Conservation (phyloP, 2,329 filamentous ascomycete species). For the Colletotrichum echinochloae region DNA sequence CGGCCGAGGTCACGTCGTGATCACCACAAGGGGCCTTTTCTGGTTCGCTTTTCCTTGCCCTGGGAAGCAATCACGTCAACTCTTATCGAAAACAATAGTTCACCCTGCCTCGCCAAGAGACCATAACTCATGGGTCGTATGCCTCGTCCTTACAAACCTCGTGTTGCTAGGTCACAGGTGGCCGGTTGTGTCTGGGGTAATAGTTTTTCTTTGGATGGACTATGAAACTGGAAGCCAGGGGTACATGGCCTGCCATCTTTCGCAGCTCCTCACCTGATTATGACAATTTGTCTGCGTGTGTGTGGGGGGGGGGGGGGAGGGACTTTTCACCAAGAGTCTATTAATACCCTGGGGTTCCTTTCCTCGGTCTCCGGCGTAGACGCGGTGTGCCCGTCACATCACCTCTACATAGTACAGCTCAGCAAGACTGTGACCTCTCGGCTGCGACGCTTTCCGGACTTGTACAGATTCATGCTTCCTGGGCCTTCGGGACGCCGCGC, state of each 20-base stretch:
- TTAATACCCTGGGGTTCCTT: conserved; percentile 3
- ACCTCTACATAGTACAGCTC: too few relatives aligned
- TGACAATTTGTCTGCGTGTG: conserved; percentile 7
- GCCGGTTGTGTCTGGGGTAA: conserved; percentile 25
- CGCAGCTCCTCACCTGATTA: conserved; percentile 13
- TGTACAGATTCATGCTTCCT: background rate
- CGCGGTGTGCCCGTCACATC: background rate
- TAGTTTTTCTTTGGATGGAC: conserved; percentile 7
- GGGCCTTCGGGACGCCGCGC: background rate
- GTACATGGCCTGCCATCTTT: conserved; percentile 18
- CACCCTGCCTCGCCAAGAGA: background rate
- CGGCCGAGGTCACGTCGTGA: background rate
- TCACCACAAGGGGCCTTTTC: background rate
- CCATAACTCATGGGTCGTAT: too few relatives aligned
- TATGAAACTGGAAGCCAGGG: conserved; percentile 34
- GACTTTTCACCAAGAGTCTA: conserved; percentile 11
- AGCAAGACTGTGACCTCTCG: background rate
- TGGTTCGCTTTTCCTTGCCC: background rate
- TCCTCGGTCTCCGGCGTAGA: background rate
- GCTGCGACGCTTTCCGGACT: background rate
- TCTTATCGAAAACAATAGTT: background rate
- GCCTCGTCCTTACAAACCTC: background rate
- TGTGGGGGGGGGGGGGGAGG: background rate
- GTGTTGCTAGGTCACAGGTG: background rate
- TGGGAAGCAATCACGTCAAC: background rate